A percentile compares a stretch with the other conserved stretches of the same genome.
Conservation (phyloP, 2,329 filamentous ascomycete species). For the Cephalotrichum gorgonifer region DNA sequence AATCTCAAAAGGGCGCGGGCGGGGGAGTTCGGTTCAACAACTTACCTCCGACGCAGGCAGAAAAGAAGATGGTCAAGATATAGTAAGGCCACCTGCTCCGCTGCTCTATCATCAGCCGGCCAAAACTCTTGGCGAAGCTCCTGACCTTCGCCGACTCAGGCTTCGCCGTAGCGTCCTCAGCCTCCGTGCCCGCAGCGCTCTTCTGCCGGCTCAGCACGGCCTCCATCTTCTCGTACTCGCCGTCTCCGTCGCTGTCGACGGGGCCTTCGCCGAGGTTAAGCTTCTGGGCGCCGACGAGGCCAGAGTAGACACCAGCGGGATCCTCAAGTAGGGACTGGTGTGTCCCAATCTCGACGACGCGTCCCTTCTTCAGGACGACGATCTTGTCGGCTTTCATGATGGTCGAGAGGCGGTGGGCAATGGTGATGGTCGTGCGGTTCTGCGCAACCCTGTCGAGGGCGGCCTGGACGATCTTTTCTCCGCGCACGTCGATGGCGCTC, state of each 20-base stretch:
- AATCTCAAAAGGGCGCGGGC: no score
- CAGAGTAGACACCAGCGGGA: constrained; percentile 53
- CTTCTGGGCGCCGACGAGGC: constrained; percentile 55
- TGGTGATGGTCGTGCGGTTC: constrained; percentile 59
- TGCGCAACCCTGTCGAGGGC: constrained; percentile 51
- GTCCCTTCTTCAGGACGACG: constrained; percentile 47
- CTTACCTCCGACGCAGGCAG: constrained; percentile 16
- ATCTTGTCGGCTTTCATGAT: constrained; percentile 72
- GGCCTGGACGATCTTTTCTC: constrained; percentile 52
- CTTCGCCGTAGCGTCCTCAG: constrained; percentile 18
- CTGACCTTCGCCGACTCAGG: constrained; percentile 25
- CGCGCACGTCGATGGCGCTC: constrained; percentile 48
- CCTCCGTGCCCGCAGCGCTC: constrained; percentile 26
- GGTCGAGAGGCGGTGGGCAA: constrained; percentile 65
- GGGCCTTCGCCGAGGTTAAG: constrained; percentile 40
- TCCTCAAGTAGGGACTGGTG: constrained; percentile 59
- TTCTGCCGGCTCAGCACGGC: constrained; percentile 30
- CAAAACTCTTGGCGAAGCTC: constrained; percentile 42
- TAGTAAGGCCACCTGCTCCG: constrained; percentile 39
- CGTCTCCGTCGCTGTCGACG: constrained; percentile 13
- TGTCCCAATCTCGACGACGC: constrained; percentile 61
- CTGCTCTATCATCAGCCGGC: constrained; percentile 46
- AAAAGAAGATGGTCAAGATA: constrained; percentile 34
- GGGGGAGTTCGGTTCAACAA: background rate
- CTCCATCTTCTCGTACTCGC: constrained; percentile 16